Evolutionary conservation across 83 land plant species (phyloP).

Genomic region (Larix sibirica): DNA sequence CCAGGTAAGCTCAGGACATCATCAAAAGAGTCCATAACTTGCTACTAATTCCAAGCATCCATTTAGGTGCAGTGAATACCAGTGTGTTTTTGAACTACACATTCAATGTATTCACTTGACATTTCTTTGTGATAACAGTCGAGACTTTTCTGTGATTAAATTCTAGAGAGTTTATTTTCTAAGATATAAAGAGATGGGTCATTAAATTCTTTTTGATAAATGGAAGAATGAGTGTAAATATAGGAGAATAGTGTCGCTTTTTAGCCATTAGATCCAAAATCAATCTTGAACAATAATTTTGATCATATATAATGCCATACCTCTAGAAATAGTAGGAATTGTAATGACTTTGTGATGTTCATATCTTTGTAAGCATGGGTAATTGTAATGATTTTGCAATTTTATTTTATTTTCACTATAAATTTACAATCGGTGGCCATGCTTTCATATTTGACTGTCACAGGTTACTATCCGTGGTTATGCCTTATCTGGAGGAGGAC

Average conservation of each 20-base stretch:
- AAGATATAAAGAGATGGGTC: neutral
- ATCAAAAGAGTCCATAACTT: no score
- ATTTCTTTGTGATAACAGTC: neutral
- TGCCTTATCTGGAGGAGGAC: slow-evolving; percentile 97
- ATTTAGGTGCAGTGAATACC: neutral
- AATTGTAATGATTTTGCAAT: neutral
- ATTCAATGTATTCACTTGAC: neutral
- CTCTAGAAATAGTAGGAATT: no score
- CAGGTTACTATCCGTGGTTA: slow-evolving; percentile 85
- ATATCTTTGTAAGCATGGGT: neutral
- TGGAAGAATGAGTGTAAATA: neutral
- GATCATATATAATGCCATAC: no score
- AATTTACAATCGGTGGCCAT: neutral
- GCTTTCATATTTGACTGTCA: neutral
- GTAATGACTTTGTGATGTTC: no score
- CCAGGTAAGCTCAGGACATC: no score
- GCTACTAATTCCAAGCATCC: neutral
- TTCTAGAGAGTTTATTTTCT: neutral
- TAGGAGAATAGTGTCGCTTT: neutral
- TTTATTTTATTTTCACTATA: neutral
- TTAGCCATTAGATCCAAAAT: neutral
- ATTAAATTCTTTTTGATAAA: neutral
- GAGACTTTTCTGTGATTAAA: neutral
- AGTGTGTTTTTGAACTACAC: neutral
- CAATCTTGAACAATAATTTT: neutral